These are phyloP conservation scores for Phytophthora macrochlamydospora DNA, from an alignment of 352 stramenopile genomes.

Conservation along the genomic window DNA sequence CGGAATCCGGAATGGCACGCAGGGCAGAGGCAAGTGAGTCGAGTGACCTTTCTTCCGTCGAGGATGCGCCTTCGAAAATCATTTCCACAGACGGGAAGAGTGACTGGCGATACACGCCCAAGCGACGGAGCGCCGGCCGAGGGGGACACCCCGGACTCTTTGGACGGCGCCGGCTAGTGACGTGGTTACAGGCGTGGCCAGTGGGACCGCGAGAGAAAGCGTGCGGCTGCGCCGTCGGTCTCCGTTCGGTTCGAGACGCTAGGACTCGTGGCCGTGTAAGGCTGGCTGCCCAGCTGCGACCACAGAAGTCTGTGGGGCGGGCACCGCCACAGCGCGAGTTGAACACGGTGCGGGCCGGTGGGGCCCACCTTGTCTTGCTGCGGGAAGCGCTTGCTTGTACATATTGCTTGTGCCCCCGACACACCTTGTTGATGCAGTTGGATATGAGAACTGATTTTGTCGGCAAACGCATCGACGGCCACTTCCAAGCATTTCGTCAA, in stretches of 20 bases:
- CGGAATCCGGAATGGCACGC: conserved; percentile 23
- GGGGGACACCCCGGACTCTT: neutral
- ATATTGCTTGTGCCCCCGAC: neutral
- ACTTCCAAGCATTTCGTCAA: too few relatives aligned
- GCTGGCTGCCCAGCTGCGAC: neutral
- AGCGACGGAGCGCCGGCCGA: conserved; percentile 1
- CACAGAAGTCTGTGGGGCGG: neutral
- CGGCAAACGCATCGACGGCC: too few relatives aligned
- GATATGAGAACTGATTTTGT: conserved; percentile 26
- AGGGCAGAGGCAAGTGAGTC: too few relatives aligned
- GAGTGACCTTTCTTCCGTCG: neutral
- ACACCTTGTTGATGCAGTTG: conserved; percentile 18
- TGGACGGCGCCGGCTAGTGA: conserved; percentile 14
- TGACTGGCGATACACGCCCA: conserved; percentile 24
- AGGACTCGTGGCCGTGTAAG: too few relatives aligned
- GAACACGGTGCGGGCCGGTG: too few relatives aligned
- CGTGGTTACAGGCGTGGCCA: conserved; percentile 25
- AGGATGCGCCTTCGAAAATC: conserved; percentile 27
- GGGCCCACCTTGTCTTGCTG: too few relatives aligned
- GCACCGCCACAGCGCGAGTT: neutral
- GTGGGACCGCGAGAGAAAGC: neutral
- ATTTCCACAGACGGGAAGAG: conserved; percentile 9
- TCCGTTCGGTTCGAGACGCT: too few relatives aligned
- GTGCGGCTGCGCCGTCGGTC: neutral
- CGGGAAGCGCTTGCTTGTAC: too few relatives aligned